Base-by-base conservation (phyloP, 2,329 filamentous ascomycete genomes). In the Fusarium odoratissimum region DNA sequence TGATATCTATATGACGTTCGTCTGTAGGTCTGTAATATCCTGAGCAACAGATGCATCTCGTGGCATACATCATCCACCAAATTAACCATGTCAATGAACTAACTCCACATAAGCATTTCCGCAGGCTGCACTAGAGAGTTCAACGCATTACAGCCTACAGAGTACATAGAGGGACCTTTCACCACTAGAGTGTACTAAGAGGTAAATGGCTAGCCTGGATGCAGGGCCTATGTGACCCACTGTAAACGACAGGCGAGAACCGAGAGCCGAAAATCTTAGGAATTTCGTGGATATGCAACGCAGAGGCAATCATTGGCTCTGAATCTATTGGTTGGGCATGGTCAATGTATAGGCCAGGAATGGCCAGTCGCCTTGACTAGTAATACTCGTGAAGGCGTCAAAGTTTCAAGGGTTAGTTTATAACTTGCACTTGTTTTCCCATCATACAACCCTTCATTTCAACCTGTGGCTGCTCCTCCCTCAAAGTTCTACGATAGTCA, bases 331-430 rank as follows among this genome's bases (percentile, higher is more conserved):
- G n/a, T n/a, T n/a, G n/a, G n/a, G n/a, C n/a, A n/a, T n/a, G n/a
- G n/a, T n/a, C n/a, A n/a, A n/a, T n/a, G n/a, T n/a, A n/a, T n/a
- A n/a, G n/a, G n/a, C n/a, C n/a, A n/a, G n/a, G n/a, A n/a, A n/a
- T n/a, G n/a, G n/a, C n/a, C n/a, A n/a, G 8, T 35, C 4, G 8
- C 4, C 11, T 3, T 12, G 2, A 1, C 12, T 25, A 35, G n/a
- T 11, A 5, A 14, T 17, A 4, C 13, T n/a, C 3, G 9, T n/a
- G n/a, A 2, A 12, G 16, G 11, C 2, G 5, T n/a, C 2, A 21
- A 25, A 6, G 5, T 6, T 25, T 11, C 12, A 8, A 3, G 2
- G 3, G 1, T 25, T 3, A 11, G 23, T 8, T 12, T 38, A 40
- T 54, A 38, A 38, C 23, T 54, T 40, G 23, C 1, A 9, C 19